These are phyloP conservation scores for Sugiyamaella lignohabitans DNA, from an alignment of 805 yeast genomes.

Conservation along the genomic window DNA sequence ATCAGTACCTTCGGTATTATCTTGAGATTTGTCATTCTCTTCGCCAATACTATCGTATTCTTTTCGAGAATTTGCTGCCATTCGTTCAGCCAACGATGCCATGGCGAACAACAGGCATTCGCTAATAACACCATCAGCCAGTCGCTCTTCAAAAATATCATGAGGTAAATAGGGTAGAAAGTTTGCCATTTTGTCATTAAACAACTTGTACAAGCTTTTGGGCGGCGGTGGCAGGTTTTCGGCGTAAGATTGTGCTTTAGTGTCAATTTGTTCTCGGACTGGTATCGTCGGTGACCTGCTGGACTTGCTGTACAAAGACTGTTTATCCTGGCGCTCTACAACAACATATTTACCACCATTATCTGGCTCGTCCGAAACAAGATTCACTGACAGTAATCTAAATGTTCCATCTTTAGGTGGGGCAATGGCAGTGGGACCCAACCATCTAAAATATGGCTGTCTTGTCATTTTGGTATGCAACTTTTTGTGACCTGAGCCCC, in stretches of 20 bases:
- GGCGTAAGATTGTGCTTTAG: not conserved
- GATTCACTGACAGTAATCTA: conserved; percentile 25
- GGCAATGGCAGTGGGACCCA: conserved; percentile 28
- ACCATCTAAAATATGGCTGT: conserved; percentile 29
- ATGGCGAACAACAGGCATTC: conserved; percentile 25
- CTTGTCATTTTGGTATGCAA: conserved; percentile 10
- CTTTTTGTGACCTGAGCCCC: not conserved
- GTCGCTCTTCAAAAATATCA: conserved; percentile 18
- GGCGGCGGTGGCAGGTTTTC: conserved; percentile 13
- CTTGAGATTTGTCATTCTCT: not conserved
- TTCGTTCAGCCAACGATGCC: conserved; percentile 22
- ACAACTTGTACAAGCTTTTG: conserved; percentile 11
- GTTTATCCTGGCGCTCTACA: conserved; percentile 13
- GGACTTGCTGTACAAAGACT: not conserved
- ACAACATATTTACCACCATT: conserved; percentile 10
- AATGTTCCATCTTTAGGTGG: conserved; percentile 26
- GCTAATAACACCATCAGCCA: conserved; percentile 20
- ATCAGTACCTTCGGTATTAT: conserved; percentile 1
- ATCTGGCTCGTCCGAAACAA: conserved; percentile 15
- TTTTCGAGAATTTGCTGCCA: not conserved
- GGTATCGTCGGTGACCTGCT: not conserved
- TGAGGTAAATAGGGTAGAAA: conserved; percentile 22
- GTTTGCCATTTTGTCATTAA: conserved; percentile 19
- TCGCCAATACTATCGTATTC: not conserved
- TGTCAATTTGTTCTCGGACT: not conserved